Percentiles rank a stretch among this genome's conserved stretches.
Conservation (phyloP, 2,329 filamentous ascomycete species). For the Exophiala alcalophila region DNA sequence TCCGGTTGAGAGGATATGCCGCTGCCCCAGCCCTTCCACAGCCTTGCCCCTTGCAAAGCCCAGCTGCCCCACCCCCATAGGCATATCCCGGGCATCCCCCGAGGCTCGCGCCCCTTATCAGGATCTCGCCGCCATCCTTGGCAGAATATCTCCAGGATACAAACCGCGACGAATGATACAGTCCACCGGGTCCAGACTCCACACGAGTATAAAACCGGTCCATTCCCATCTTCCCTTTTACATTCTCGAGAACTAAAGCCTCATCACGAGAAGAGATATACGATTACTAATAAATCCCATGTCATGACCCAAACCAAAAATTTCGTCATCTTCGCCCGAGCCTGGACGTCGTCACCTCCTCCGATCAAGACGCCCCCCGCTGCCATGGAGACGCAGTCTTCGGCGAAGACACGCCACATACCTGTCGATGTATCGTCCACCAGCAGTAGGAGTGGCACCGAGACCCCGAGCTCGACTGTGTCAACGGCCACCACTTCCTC, state of each 20-base stretch:
- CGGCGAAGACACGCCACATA: not conserved
- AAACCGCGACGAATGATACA: constrained; percentile 23
- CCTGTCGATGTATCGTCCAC: not conserved
- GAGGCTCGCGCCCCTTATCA: constrained; percentile 8
- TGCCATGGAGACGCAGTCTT: constrained; percentile 1
- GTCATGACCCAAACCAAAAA: constrained; percentile 13
- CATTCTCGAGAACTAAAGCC: constrained; percentile 1
- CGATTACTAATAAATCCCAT: not conserved
- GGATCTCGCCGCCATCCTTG: constrained; percentile 1
- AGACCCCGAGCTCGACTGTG: constrained; percentile 3
- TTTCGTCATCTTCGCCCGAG: constrained; percentile 10
- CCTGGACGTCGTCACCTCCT: constrained; percentile 5
- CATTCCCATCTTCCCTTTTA: not conserved
- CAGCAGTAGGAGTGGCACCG: constrained; percentile 2
- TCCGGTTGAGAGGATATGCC: too few relatives aligned
- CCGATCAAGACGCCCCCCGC: constrained; percentile 2
- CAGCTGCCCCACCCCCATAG: too few relatives aligned
- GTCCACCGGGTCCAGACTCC: too few relatives aligned
- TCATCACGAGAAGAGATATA: not conserved
- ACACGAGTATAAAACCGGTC: constrained; percentile 7
- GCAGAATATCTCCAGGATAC: constrained; percentile 19
- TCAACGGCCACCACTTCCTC: constrained; percentile 8
- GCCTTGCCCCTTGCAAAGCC: too few relatives aligned
- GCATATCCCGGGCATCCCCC: too few relatives aligned
- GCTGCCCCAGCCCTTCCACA: too few relatives aligned